Base-by-base conservation (phyloP, 768 basidiomycete genomes). In the Cantharellus anzutake region DNA sequence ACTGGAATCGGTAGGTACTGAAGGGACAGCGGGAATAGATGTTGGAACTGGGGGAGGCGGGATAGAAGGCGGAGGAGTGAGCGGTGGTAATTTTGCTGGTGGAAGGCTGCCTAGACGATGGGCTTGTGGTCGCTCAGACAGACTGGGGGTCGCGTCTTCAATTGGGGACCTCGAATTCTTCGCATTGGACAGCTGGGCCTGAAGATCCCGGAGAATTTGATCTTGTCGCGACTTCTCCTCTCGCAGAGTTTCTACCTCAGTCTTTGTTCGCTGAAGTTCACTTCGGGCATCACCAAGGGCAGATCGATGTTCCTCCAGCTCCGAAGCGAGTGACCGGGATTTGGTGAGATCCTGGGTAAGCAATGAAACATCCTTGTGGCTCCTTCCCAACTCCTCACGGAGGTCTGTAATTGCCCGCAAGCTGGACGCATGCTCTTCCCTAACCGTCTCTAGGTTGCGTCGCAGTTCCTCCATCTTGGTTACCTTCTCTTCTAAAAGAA, bases 31-130 rank as follows among this genome's bases (percentile, higher is more conserved):
- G 40, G 66, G 62, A 61, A 72, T 56, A 61, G 72, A 68, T 61
- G 75, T 78, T 35, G 87, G 87, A 3, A 83, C 80, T 16, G 86
- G 87, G 1, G 86, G 86, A 29, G 87, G 87, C 0, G 92, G 92
- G 5, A 88, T 79, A 40, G 85, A 77, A 0, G 91, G 92, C 5
- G 92, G 88, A 4, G 91, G 90, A 0, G 85, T 86, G 0, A 86
- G 84, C 16, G 90, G 91, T 39, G 90, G 90, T 14, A 86, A 78
- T 70, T 91, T 92, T 65, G 80, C 74, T 38, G 80, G 72, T 48
- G 84, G 79, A 56, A 87, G 70, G 50, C 78, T 79, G 61, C 44
- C 44, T 7, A 48, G 11, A 7, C 44, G 7, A 20, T 48, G 44
- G 44, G 44, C 7, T 48, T 48, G 44, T 20, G 20, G 11, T 20